phyloP scores from a whole-genome alignment of 2,329 filamentous ascomycete genomes.

The Beauveria sp. region DNA sequence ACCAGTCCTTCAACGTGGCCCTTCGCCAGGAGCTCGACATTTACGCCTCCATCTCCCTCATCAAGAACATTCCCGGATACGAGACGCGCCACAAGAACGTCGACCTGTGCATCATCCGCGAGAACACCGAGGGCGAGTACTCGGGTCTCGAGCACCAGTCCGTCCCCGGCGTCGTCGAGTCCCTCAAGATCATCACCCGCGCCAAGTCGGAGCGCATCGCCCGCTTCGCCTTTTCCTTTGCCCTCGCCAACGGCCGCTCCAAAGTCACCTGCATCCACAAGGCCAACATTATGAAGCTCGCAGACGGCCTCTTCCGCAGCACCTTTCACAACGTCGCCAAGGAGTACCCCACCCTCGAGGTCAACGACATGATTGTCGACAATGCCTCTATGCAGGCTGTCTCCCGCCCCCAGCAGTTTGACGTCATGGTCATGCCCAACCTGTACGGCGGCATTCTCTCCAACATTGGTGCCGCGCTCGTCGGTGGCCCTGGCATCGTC shows the following conservation, averaged over 20 bases:
- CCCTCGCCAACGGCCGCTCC: slow-evolving; percentile 96
- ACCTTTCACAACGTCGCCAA: slow-evolving; percentile 91
- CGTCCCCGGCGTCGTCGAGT: slow-evolving; percentile 92
- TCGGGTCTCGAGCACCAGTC: slow-evolving; percentile 98
- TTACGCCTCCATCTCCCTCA: slow-evolving; percentile 93
- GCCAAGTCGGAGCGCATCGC: slow-evolving; percentile 98
- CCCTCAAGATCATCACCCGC: slow-evolving; percentile 98
- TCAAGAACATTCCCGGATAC: slow-evolving; percentile 99
- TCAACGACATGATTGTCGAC: slow-evolving; percentile 99
- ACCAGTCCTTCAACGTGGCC: slow-evolving; percentile 99
- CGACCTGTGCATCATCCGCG: slow-evolving; percentile 98
- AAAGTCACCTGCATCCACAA: slow-evolving; percentile 99
- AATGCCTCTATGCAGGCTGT: slow-evolving; percentile 99
- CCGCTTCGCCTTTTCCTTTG: slow-evolving; percentile 97
- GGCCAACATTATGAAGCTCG: slow-evolving; percentile 99
- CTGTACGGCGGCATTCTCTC: slow-evolving; percentile 97
- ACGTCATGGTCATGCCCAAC: slow-evolving; percentile 99
- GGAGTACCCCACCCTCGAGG: slow-evolving; percentile 92
- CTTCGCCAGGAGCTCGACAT: slow-evolving; percentile 99
- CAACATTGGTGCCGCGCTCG: slow-evolving; percentile 95
- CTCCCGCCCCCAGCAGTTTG: slow-evolving; percentile 92
- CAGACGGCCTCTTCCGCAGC: slow-evolving; percentile 96
- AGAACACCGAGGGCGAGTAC: slow-evolving; percentile 99
- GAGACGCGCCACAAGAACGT: slow-evolving; percentile 94
- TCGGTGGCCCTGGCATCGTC: slow-evolving; percentile 93